Evolutionary conservation across 2,329 filamentous ascomycete genomes (phyloP), one percentile per base, ranked within the genome.

Genomic region (Phialocephala sp.): DNA sequence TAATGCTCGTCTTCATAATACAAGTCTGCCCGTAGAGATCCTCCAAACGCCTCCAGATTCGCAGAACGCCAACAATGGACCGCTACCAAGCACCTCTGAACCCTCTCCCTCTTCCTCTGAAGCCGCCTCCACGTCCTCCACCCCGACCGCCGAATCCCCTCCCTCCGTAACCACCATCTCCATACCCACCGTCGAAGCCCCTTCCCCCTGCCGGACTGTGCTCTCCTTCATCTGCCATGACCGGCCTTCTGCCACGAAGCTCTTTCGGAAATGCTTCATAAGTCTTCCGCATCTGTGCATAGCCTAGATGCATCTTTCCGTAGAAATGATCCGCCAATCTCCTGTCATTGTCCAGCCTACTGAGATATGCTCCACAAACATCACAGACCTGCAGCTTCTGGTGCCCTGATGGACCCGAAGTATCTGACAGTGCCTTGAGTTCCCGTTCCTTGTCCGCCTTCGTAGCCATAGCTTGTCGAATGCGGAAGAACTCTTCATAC

Each of bases 321-420:
- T 97, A 98, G 77, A 99, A 99, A 78, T 99, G 95, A 77, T 99
- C 95, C 22, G 95, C 95, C 76, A 99, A 79, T 36, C 95, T 86
- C 41, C 95, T 87, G 78, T 99, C 95, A 76, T 99, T 99, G 77
- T 99, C 95, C 37, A 99, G 85, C 24, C 95, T 83, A 68, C 89
- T 93, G 43, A 99, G 85, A 77, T 98, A 99, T 6, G 95, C 95
- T 68, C 95, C 95, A 78, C 95, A 99, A 0, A 98, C 95, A 79
- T 99, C 95, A 84, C 95, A 99, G 56, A 99, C 95, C 78, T 99
- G 95, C 47, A 99, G 84, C 79, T 99, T 99, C 82, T 99, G 95
- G 79, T 99, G 95, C 20, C 95, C 95, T 0, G 89, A 93, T 0
- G 95, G 95, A 0, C 95, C 95, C 32, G 90, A 92, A 0, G 94